These are phyloP conservation scores for Leccinum subgranulosum DNA, from an alignment of 768 basidiomycete genomes.

Conservation along the genomic window DNA sequence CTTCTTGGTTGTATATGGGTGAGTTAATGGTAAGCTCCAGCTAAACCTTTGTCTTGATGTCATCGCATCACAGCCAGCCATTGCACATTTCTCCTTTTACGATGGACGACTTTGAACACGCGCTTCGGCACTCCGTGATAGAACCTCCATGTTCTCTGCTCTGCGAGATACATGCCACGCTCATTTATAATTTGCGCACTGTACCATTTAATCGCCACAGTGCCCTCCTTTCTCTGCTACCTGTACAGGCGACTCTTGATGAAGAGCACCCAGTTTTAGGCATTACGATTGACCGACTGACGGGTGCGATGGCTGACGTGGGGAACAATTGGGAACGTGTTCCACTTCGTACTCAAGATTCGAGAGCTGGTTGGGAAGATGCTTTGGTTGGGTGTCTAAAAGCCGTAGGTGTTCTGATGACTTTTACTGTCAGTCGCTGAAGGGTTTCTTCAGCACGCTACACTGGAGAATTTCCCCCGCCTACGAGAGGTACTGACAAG, in stretches of 20 bases:
- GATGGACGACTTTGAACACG: conserved; percentile 89
- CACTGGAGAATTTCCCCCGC: conserved; percentile 64
- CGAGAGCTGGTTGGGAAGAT: conserved; percentile 88
- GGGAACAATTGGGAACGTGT: conserved; percentile 88
- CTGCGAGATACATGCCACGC: conserved; percentile 82
- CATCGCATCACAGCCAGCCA: conserved; percentile 58
- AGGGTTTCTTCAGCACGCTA: conserved; percentile 59
- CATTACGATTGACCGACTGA: conserved; percentile 59
- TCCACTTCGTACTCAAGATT: conserved; percentile 67
- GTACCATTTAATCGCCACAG: conserved; percentile 73
- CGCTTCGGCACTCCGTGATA: conserved; percentile 68
- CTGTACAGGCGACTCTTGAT: conserved; percentile 36
- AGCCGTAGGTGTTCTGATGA: conserved; percentile 60
- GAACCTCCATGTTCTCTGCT: conserved; percentile 77
- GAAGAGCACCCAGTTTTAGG: conserved; percentile 48
- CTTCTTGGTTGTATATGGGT: conserved; percentile 94
- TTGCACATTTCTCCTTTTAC: conserved; percentile 85
- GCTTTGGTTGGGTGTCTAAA: conserved; percentile 84
- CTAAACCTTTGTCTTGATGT: conserved; percentile 1
- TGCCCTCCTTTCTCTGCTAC: conserved; percentile 64
- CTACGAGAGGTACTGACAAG: conserved; percentile 68
- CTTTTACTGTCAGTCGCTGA: background rate
- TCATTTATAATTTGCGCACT: conserved; percentile 89
- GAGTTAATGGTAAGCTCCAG: conserved; percentile 24
- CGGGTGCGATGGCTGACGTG: conserved; percentile 68